A percentile compares a stretch with the other conserved stretches of the same genome.
Evolutionary conservation across 1,284 basidiomycete species (phyloP).

Genomic region (Trichosporon faecale): DNA sequence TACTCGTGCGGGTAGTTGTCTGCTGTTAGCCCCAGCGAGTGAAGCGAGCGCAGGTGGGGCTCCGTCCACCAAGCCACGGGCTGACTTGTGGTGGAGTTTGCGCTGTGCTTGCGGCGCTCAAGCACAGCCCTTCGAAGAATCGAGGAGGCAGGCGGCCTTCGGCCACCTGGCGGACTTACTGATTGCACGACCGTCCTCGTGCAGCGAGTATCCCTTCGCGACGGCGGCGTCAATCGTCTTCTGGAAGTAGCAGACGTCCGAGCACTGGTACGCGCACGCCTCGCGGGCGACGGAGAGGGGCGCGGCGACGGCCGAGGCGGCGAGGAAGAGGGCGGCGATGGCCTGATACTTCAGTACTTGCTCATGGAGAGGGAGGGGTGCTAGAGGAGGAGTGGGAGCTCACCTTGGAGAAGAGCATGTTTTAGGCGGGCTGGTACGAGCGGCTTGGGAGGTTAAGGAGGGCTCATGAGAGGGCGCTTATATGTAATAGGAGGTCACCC

Average conservation of each 20-base stretch:
- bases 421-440: background rate
- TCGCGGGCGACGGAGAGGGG: background rate
- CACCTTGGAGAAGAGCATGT: conserved; percentile 6
- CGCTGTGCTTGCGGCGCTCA: too few species aligned
- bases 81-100: too few species aligned
- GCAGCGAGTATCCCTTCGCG: background rate
- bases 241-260: conserved; percentile 4
- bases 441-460: too few species aligned
- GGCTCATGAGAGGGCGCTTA: too few species aligned
- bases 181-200: background rate
- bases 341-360: background rate
- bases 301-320: background rate
- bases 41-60: background rate
- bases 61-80: too few species aligned
- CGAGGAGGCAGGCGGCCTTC: too few species aligned
- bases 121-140: too few species aligned
- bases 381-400: background rate
- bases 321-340: background rate
- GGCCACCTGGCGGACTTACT: background rate
- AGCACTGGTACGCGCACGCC: conserved; percentile 8
- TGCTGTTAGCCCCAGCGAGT: background rate
- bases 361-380: too few species aligned
- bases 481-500: background rate
- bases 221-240: background rate
- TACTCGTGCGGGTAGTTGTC: conserved; percentile 5